phyloP scores from a whole-genome alignment of 345 rosid species.

The Trapa incisa region DNA sequence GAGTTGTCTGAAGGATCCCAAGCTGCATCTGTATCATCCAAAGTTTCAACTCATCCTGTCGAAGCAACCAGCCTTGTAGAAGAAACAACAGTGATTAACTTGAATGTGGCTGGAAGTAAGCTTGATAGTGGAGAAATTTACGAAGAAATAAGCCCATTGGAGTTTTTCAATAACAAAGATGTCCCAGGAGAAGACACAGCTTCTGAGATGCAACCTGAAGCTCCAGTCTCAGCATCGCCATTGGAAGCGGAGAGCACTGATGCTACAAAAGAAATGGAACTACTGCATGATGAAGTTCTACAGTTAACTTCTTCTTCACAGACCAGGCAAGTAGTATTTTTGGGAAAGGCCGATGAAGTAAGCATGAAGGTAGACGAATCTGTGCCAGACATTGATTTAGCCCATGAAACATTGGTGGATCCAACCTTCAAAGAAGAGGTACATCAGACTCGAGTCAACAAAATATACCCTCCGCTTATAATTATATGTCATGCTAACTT shows the following conservation, averaged over 20 bases:
- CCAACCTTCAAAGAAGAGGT: too few species aligned
- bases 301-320: neutral
- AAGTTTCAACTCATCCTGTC: slow-evolving; percentile 1
- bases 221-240: too few species aligned
- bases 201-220: neutral
- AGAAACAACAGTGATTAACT: slow-evolving; percentile 5
- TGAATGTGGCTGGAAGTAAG: neutral
- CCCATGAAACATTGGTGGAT: too few species aligned
- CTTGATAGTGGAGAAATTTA: neutral
- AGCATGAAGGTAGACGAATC: neutral
- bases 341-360: neutral
- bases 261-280: neutral
- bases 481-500: too few species aligned
- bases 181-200: neutral
- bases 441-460: too few species aligned
- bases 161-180: neutral
- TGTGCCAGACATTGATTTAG: too few species aligned
- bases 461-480: too few species aligned
- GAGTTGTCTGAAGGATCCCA: neutral
- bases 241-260: neutral
- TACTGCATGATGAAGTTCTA: neutral
- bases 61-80: neutral
- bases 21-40: neutral
- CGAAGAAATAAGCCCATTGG: neutral
- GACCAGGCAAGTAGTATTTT: neutral